A percentile compares a stretch with the other conserved stretches of the same genome.
These are phyloP conservation scores for Lignosus rhinocerotis DNA, from an alignment of 1,284 basidiomycete genomes.

Conservation along the genomic window DNA sequence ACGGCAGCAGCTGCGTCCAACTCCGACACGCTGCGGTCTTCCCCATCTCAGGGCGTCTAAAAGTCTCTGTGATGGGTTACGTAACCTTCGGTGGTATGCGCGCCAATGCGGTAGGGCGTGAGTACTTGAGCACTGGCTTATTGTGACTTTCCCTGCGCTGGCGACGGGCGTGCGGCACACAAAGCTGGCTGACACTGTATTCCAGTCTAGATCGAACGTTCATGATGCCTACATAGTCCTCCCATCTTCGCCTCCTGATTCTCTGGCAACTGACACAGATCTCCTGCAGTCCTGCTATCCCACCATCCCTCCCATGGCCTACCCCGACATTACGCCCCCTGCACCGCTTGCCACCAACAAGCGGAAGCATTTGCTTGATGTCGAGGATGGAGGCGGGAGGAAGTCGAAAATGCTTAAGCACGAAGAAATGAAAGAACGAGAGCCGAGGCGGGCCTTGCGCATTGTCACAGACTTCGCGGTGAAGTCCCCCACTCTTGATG, in stretches of 20 bases:
- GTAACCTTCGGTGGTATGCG: neutral
- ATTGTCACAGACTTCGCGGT: constrained; percentile 14
- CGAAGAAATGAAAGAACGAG: neutral
- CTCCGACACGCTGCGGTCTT: neutral
- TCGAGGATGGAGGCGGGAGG: neutral
- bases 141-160: neutral
- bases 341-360: constrained; percentile 8
- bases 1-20: neutral
- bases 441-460: constrained; percentile 7
- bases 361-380: constrained; percentile 12
- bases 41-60: neutral
- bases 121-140: too few species aligned
- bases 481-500: constrained; percentile 14
- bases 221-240: neutral
- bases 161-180: neutral
- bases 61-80: neutral
- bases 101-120: neutral
- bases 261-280: neutral
- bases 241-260: neutral
- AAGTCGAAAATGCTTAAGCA: constrained; percentile 2
- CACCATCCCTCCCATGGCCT: neutral
- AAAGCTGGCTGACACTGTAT: neutral
- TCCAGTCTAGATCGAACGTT: neutral
- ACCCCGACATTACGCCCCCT: neutral
- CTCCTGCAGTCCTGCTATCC: neutral